Evolutionary conservation across 1,284 basidiomycete genomes (phyloP).

Genomic region (Earliella scabrosa): DNA sequence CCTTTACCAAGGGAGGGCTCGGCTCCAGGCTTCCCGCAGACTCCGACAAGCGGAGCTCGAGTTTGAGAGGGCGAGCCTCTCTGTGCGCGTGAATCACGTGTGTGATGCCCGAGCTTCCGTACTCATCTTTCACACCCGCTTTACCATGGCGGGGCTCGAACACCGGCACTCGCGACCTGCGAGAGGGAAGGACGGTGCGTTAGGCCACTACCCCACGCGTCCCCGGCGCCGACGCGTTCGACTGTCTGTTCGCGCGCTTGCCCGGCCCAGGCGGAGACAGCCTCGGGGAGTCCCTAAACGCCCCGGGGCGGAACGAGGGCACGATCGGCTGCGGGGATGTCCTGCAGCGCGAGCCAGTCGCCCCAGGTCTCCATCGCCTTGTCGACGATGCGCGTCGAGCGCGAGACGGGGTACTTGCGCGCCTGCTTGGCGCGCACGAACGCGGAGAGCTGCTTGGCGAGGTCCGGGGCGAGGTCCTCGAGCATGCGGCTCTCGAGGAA

Average conservation of each 20-base stretch:
- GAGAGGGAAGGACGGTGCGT: no score
- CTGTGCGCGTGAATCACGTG: no score
- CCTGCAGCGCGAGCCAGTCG: constrained; percentile 82
- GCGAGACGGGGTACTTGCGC: constrained; percentile 67
- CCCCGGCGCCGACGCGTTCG: no score
- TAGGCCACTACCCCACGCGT: no score
- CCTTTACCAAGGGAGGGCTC: no score
- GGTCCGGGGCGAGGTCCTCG: constrained; percentile 70
- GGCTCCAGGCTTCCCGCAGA: no score
- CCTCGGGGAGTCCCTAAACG: constrained; percentile 48
- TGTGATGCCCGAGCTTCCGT: no score
- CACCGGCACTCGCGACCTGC: no score
- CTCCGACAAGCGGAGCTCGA: no score
- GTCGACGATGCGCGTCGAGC: constrained; percentile 61
- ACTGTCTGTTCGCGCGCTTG: constrained; percentile 30
- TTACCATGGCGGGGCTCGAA: no score
- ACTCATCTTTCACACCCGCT: no score
- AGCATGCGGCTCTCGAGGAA: constrained; percentile 85
- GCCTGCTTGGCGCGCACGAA: constrained; percentile 70
- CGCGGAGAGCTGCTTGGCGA: constrained; percentile 71
- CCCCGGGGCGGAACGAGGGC: constrained; percentile 38
- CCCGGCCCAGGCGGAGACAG: constrained; percentile 47
- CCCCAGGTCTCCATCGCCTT: constrained; percentile 67
- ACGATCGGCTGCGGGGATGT: constrained; percentile 77
- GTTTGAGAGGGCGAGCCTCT: no score